Conservation (phyloP, 2,329 filamentous ascomycete genomes). For the Microcyclospora tardicrescens region DNA sequence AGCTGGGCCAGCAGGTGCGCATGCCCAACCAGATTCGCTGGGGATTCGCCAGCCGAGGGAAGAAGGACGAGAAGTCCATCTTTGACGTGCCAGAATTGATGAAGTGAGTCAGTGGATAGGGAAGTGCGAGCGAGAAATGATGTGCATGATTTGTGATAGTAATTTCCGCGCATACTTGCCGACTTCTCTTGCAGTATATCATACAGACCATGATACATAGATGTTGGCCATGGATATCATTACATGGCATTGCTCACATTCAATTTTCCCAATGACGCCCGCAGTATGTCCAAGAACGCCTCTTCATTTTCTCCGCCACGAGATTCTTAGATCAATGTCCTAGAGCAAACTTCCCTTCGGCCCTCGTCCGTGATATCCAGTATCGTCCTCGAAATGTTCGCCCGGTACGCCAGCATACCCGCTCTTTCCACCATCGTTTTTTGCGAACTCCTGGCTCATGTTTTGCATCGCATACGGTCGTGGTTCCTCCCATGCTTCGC, state of each 20-base stretch:
- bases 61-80: constrained; percentile 18
- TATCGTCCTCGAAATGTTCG: constrained; percentile 32
- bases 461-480: constrained; percentile 18
- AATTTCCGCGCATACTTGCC: no score
- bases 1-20: constrained; percentile 56
- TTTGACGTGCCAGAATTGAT: constrained; percentile 6
- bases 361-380: constrained; percentile 26
- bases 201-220: no score
- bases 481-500: constrained; percentile 22
- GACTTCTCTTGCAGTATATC: no score
- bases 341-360: no score
- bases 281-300: no score
- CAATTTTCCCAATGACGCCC: no score
- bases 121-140: no score
- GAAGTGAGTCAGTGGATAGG: neutral
- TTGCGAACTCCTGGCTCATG: constrained; percentile 3
- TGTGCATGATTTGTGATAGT: no score
- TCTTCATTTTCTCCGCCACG: no score
- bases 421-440: neutral
- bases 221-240: no score
- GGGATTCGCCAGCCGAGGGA: constrained; percentile 40
- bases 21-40: constrained; percentile 61
- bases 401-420: constrained; percentile 29
- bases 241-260: no score
- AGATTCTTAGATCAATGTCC: no score